These are phyloP conservation scores for Penicillium griseofulvum DNA, from an alignment of 2,329 filamentous ascomycete species.

Conservation along the genomic window DNA sequence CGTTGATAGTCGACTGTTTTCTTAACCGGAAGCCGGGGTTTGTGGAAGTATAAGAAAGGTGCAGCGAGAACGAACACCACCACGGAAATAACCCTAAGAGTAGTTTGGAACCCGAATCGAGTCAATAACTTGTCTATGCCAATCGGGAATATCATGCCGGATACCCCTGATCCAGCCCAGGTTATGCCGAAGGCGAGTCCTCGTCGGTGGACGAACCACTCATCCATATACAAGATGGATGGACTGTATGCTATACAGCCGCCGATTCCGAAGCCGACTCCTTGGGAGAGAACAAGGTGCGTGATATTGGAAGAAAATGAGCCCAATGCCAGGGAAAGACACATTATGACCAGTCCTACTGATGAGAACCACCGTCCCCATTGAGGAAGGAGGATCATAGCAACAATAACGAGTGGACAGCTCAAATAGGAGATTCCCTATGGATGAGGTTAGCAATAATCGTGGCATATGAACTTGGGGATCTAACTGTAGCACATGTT, in stretches of 20 bases:
- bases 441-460: not conserved
- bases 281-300: conserved; percentile 28
- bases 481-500: conserved; percentile 30
- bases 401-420: conserved; percentile 20
- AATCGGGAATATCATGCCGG: conserved; percentile 48
- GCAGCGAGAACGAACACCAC: conserved; percentile 22
- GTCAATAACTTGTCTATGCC: conserved; percentile 45
- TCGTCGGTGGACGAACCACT: conserved; percentile 51
- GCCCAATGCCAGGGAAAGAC: conserved; percentile 23
- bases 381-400: conserved; percentile 21
- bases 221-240: conserved; percentile 48
- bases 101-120: conserved; percentile 45
- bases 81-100: conserved; percentile 45
- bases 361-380: conserved; percentile 22
- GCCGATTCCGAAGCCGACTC: conserved; percentile 41
- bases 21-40: conserved; percentile 41
- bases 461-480: fast-evolving
- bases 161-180: conserved; percentile 39
- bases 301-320: conserved; percentile 26
- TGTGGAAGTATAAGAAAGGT: conserved; percentile 39
- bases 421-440: conserved; percentile 28
- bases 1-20: conserved; percentile 32
- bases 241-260: conserved; percentile 51
- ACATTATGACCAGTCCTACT: conserved; percentile 22
- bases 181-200: conserved; percentile 48